These are phyloP conservation scores for Rhypophila decipiens DNA, from an alignment of 495 filamentous ascomycete genomes.

Conservation along the genomic window DNA sequence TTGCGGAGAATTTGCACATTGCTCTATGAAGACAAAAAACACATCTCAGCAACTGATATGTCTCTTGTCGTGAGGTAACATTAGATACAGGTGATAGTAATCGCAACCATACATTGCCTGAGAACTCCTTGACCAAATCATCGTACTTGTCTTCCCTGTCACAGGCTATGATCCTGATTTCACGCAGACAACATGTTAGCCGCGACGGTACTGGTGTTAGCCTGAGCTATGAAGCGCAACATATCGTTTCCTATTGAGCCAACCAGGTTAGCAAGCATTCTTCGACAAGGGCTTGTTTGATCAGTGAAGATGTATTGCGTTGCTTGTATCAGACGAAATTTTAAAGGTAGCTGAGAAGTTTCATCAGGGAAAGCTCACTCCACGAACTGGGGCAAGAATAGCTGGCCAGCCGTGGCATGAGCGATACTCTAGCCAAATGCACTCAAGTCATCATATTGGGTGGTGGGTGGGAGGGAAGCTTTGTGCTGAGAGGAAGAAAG, in stretches of 20 bases:
- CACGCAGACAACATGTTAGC: slow-evolving; percentile 5
- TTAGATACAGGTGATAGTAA: too few relatives aligned
- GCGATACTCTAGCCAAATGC: slow-evolving; percentile 99
- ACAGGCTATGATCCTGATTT: slow-evolving; percentile 82
- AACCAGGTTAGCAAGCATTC: slow-evolving; percentile 15
- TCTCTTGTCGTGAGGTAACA: slow-evolving; percentile 22
- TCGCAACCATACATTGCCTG: slow-evolving; percentile 52
- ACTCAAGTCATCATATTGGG: slow-evolving; percentile 92
- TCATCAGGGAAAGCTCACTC: slow-evolving; percentile 76
- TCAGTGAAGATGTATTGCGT: slow-evolving; percentile 1
- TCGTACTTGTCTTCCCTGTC: slow-evolving; percentile 82
- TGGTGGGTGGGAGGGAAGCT: slow-evolving; percentile 11
- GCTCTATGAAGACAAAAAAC: slow-evolving; percentile 37
- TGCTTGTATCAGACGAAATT: slow-evolving; percentile 70
- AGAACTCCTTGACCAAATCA: slow-evolving; percentile 68
- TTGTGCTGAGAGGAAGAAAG: not conserved
- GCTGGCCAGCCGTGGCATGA: slow-evolving; percentile 30
- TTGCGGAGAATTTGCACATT: slow-evolving; percentile 77
- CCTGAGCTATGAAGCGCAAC: too few relatives aligned
- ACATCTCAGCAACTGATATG: slow-evolving; percentile 56
- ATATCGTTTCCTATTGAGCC: not conserved
- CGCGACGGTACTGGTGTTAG: not conserved
- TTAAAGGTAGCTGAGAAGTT: slow-evolving; percentile 93
- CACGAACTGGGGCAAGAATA: slow-evolving; percentile 32
- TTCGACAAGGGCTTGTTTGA: slow-evolving; percentile 6